These are phyloP conservation scores for Avena insularis DNA, from an alignment of 176 grass and related monocot species.

Conservation along the genomic window DNA sequence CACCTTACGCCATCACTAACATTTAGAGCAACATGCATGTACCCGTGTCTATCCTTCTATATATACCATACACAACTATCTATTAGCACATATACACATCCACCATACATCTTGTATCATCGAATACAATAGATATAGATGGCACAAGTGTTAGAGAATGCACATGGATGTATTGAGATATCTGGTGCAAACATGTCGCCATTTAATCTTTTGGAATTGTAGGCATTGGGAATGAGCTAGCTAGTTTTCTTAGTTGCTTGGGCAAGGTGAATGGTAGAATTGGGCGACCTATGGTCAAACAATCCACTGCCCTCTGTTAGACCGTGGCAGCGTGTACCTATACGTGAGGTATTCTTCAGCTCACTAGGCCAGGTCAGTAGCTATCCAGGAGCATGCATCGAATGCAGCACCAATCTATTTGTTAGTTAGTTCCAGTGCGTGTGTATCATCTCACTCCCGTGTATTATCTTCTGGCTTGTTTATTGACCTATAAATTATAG, in stretches of 20 bases:
- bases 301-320: too few relatives aligned
- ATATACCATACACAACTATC: neutral
- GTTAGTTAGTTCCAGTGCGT: too few relatives aligned
- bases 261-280: neutral
- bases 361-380: too few relatives aligned
- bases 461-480: too few relatives aligned
- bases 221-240: neutral
- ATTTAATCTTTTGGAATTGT: neutral
- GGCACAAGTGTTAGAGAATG: neutral
- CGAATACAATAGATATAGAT: neutral
- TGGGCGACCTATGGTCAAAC: neutral
- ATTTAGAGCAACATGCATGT: neutral
- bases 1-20: neutral
- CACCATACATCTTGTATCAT: neutral
- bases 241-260: neutral
- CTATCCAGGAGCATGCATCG: too few relatives aligned
- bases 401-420: too few relatives aligned
- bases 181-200: neutral
- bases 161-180: neutral
- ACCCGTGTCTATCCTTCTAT: neutral
- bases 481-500: too few relatives aligned
- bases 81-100: neutral
- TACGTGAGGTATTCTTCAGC: too few relatives aligned
- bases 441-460: too few relatives aligned
- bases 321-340: too few relatives aligned